These are phyloP conservation scores for Peronosclerospora sorghi DNA, from an alignment of 352 stramenopile genomes.

Conservation along the genomic window DNA sequence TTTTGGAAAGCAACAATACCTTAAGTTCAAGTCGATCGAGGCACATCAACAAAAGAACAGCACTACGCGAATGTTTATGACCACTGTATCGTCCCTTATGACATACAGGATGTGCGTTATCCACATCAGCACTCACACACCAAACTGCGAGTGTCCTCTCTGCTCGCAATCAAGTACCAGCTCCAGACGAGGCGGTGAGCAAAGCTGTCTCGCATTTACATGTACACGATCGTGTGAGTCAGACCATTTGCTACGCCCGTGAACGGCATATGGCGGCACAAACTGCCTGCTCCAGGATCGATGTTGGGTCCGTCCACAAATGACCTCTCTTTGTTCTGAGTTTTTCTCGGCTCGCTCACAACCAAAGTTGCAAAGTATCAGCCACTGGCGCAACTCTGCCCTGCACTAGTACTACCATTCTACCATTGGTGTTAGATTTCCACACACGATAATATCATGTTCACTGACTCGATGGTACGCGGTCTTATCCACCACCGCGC, in stretches of 20 bases:
- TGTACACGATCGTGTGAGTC: slow-evolving; percentile 5
- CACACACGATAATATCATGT: slow-evolving; percentile 9
- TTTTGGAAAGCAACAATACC: neutral
- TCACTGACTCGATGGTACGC: slow-evolving; percentile 14
- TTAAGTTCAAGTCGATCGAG: too few relatives aligned
- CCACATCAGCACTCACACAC: too few relatives aligned
- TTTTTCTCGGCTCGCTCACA: slow-evolving; percentile 13
- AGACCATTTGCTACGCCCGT: slow-evolving; percentile 8
- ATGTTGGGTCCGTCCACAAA: slow-evolving; percentile 14
- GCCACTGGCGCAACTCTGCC: slow-evolving; percentile 15
- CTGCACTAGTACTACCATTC: slow-evolving; percentile 5
- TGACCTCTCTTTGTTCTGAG: slow-evolving; percentile 12
- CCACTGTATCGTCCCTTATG: too few relatives aligned
- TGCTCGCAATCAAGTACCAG: neutral
- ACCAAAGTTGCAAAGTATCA: slow-evolving; percentile 15
- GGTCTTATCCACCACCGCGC: slow-evolving; percentile 15
- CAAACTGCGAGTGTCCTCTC: too few relatives aligned
- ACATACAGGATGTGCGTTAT: too few relatives aligned
- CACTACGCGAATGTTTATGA: too few relatives aligned
- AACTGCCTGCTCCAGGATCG: slow-evolving; percentile 12
- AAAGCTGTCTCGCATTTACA: slow-evolving; percentile 7
- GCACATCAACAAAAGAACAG: too few relatives aligned
- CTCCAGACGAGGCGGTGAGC: slow-evolving; percentile 7
- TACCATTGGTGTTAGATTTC: neutral
- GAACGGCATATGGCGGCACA: slow-evolving; percentile 10